Evolutionary conservation across 148 eudicot genomes (phyloP).

Genomic region (Amaranthus palmeri): DNA sequence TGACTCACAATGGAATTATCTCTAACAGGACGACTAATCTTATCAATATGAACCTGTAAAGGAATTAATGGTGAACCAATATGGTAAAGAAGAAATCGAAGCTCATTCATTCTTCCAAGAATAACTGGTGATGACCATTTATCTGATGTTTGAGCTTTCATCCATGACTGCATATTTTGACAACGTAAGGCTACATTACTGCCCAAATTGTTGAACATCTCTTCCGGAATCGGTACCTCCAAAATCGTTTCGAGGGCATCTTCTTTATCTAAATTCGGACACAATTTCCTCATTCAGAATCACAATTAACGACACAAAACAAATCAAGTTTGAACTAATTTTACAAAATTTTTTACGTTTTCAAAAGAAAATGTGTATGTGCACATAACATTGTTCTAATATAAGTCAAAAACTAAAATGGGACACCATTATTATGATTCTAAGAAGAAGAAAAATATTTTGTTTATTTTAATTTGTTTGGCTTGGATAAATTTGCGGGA

Average conservation of each 20-base stretch:
- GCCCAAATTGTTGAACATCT: constrained; percentile 77
- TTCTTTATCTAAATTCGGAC: constrained; percentile 84
- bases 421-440: neutral
- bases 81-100: constrained; percentile 68
- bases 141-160: constrained; percentile 83
- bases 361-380: neutral
- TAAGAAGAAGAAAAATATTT: no score
- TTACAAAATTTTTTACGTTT: neutral
- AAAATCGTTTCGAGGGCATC: constrained; percentile 82
- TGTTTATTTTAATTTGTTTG: neutral
- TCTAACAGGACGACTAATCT: constrained; percentile 50
- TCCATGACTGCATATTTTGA: constrained; percentile 88
- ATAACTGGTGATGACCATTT: constrained; percentile 76
- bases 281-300: constrained; percentile 65
- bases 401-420: neutral
- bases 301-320: no score
- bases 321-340: neutral
- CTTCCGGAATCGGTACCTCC: constrained; percentile 95
- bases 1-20: constrained; percentile 74
- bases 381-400: neutral
- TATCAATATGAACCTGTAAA: constrained; percentile 69
- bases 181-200: constrained; percentile 54
- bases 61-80: constrained; percentile 91
- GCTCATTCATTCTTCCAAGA: constrained; percentile 72
- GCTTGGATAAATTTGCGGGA: constrained; percentile 8